Base-by-base conservation (phyloP, 1,284 basidiomycete genomes). In the Coriolopsis trogii region DNA sequence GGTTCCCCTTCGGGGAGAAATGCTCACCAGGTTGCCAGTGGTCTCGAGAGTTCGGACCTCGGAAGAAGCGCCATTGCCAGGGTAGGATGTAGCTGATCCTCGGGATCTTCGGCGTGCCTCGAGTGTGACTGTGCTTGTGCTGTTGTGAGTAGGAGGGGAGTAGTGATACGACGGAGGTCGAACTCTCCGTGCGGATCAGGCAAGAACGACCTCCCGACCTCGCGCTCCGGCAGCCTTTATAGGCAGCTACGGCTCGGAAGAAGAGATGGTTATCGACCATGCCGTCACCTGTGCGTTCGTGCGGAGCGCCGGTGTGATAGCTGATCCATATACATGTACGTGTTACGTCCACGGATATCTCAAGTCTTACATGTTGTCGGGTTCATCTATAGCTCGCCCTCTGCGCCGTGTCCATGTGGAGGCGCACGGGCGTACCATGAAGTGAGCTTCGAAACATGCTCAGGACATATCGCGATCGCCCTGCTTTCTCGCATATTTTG, bases 81-180 rank as follows among this genome's bases (percentile, higher is more conserved):
- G 40, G 52, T 31, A n/a, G n/a, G n/a, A n/a, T 43, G 38, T 46
- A 49, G 47, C 47, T 50, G 51, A 52, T 55, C 56, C 49, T 41
- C 47, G 28, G 40, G 56, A 50, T 55, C 56, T 38, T 58, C 56
- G 47, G 38, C 49, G 53, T 46, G 46, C 50, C 44, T 53, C 51
- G 46, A 33, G 29, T 43, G 29, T 41, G 48, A 38, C 41, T 38
- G 29, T 26, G 9, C 26, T 23, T 31, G 34, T 49, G 51, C 36
- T 39, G 51, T 8, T 59, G 57, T 21, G 40, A 29, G 26, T 54
- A 49, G 28, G 61, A 58, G 41, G 46, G 42, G 43, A 54, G 40
- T 38, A 18, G 37, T 24, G 39, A 51, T 51, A 51, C 23, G 39
- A 13, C 43, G 36, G 44, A 31, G 40, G 30, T 38, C 39, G 39